Conservation (phyloP, 768 basidiomycete species). For the Baorangia bicolor region DNA sequence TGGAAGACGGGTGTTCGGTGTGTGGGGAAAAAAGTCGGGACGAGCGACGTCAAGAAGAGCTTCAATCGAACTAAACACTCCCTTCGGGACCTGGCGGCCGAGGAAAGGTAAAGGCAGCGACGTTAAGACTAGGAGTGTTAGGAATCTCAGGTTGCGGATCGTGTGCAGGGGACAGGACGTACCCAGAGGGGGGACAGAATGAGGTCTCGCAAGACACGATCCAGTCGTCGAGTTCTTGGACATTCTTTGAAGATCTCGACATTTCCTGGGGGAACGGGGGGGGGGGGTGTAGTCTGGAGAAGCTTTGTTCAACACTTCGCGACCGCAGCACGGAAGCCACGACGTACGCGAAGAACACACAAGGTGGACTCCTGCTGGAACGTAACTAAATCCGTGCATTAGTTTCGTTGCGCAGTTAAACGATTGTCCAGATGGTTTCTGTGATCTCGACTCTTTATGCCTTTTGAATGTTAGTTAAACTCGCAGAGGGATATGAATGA, state of each 20-base stretch:
- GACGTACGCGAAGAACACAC: not conserved
- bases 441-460: not conserved
- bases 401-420: not conserved
- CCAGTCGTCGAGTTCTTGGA: not conserved
- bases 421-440: not conserved
- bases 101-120: slow-evolving; percentile 7
- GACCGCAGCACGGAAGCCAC: not conserved
- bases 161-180: not conserved
- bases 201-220: not conserved
- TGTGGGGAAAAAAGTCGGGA: not conserved
- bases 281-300: not conserved
- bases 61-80: not conserved
- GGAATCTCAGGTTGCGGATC: not conserved
- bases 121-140: not conserved
- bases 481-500: not conserved
- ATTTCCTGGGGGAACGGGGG: not conserved
- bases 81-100: not conserved
- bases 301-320: not conserved
- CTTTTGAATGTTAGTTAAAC: not conserved
- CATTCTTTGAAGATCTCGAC: not conserved
- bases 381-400: not conserved
- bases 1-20: not conserved
- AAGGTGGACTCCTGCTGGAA: not conserved
- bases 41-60: not conserved
- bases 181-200: not conserved